Percentiles rank a stretch among this genome's conserved stretches.
Conservation (phyloP, 2,329 filamentous ascomycete genomes). For the Thielaviopsis musarum region DNA sequence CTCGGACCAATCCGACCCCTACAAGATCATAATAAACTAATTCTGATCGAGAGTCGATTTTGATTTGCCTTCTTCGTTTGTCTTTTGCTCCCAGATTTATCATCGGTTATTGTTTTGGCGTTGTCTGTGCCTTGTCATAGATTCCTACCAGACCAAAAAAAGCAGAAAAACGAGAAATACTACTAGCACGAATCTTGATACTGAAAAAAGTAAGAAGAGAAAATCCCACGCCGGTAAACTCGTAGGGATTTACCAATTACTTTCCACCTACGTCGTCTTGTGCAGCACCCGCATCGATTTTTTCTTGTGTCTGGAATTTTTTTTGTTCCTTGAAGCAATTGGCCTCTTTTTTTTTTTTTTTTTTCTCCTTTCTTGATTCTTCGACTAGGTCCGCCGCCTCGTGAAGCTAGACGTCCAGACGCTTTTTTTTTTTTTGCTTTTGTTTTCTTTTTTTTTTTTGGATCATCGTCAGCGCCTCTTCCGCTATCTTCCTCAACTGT, state of each 20-base stretch:
- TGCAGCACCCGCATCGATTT: constrained; percentile 5
- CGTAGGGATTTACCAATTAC: constrained; percentile 2
- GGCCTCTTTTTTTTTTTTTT: constrained; percentile 3
- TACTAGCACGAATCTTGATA: constrained; percentile 1
- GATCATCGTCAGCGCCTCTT: not conserved
- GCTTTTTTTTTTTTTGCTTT: not conserved
- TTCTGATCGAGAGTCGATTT: not conserved
- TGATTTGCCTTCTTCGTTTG: not conserved
- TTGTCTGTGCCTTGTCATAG: not conserved
- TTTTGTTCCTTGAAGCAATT: constrained; percentile 1
- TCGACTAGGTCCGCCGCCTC: constrained; percentile 8
- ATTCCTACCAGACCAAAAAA: not conserved
- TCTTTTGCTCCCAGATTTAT: not conserved
- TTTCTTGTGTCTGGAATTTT: not conserved
- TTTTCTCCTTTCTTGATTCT: not conserved
- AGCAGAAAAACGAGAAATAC: not conserved
- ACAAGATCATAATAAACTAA: not conserved
- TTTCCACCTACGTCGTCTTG: constrained; percentile 5
- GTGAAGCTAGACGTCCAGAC: constrained; percentile 9
- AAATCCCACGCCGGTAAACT: constrained; percentile 10
- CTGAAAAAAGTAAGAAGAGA: constrained; percentile 5
- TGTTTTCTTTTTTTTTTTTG: not conserved
- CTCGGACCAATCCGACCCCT: not conserved
- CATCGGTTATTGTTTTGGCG: not conserved
- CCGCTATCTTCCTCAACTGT: not conserved